These are phyloP conservation scores for Fusarium sarcochroum DNA, from an alignment of 2,329 filamentous ascomycete species.

Conservation along the genomic window DNA sequence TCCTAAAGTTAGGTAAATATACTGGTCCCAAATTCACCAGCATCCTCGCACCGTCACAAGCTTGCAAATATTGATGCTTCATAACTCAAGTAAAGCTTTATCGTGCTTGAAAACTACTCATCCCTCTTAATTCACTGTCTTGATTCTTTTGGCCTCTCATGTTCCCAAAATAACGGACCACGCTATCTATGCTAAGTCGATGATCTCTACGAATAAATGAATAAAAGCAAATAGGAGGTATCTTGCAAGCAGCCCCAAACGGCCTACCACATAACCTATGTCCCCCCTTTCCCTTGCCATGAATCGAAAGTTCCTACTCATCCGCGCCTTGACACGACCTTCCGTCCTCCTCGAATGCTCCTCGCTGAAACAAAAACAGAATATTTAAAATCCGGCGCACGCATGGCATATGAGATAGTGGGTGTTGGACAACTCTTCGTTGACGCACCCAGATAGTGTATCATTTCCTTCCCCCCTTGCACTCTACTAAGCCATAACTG, in stretches of 20 bases:
- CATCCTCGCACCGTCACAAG: neutral
- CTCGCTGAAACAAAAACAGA: conserved; percentile 38
- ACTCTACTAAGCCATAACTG: neutral
- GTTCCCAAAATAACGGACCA: conserved; percentile 8
- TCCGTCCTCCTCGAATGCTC: conserved; percentile 38
- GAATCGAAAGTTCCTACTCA: conserved; percentile 31
- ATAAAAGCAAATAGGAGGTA: conserved; percentile 36
- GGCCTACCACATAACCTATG: conserved; percentile 27
- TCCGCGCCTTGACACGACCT: conserved; percentile 20
- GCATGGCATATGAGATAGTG: conserved; percentile 17
- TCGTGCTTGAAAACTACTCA: neutral
- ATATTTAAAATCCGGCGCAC: conserved; percentile 28
- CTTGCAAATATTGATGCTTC: neutral
- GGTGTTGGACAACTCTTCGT: conserved; percentile 10
- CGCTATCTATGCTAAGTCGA: conserved; percentile 34
- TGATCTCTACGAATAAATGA: conserved; percentile 14
- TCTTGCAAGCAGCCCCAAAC: conserved; percentile 37
- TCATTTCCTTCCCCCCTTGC: conserved; percentile 9
- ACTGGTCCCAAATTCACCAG: neutral
- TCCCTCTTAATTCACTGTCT: conserved; percentile 9
- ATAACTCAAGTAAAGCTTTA: neutral
- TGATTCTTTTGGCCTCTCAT: conserved; percentile 22
- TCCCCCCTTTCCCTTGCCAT: conserved; percentile 9
- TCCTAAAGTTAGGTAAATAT: too few species aligned
- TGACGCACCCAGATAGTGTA: conserved; percentile 8